These are phyloP conservation scores for Przewalskia tangutica DNA, from an alignment of 257 asterid species.

Conservation along the genomic window DNA sequence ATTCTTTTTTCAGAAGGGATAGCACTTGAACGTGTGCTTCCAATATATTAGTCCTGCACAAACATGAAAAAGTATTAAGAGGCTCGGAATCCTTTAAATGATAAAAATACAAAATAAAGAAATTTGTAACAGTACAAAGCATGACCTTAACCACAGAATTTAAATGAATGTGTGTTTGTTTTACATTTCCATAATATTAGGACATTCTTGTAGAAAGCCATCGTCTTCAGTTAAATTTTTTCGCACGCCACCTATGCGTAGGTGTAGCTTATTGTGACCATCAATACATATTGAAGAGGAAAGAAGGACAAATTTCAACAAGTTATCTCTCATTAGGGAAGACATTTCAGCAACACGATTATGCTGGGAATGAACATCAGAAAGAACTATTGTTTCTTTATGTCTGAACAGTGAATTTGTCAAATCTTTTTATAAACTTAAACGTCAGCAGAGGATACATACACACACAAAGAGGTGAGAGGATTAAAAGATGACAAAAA, in stretches of 20 bases:
- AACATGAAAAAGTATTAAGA: neutral
- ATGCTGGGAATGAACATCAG: neutral
- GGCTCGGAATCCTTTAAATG: neutral
- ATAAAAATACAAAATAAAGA: neutral
- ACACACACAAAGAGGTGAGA: neutral
- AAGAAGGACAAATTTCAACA: neutral
- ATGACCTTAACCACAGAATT: neutral
- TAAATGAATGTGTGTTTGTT: neutral
- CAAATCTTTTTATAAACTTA: neutral
- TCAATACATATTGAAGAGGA: neutral
- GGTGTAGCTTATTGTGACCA: neutral
- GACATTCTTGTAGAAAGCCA: neutral
- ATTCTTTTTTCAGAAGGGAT: slow-evolving; percentile 68
- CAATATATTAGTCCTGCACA: slow-evolving; percentile 75
- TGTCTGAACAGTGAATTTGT: neutral
- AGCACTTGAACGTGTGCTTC: slow-evolving; percentile 87
- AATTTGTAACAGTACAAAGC: neutral
- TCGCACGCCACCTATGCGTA: neutral
- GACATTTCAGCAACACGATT: neutral
- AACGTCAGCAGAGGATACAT: neutral
- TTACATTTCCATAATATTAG: neutral
- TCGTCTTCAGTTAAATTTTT: neutral
- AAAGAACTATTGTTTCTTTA: neutral
- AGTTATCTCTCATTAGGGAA: neutral
- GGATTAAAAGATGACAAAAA: neutral